Percentiles rank a stretch among this genome's conserved stretches.
Evolutionary conservation across 192 early-diverging fungal genomes (phyloP).

Genomic region (Allomyces javanicus): DNA sequence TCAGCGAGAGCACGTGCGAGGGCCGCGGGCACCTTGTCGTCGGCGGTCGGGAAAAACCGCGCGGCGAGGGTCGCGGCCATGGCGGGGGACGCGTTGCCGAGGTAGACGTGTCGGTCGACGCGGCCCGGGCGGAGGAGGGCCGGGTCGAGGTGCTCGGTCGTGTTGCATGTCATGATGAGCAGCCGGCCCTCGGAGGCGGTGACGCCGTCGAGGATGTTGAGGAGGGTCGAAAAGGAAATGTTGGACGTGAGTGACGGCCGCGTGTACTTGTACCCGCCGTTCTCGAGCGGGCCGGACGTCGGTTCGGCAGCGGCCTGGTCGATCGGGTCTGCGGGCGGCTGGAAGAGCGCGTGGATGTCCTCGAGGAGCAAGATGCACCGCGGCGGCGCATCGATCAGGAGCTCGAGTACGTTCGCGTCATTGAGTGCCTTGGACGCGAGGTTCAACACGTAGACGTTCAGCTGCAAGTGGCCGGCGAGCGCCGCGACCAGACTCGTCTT

Average conservation of each 20-base stretch:
- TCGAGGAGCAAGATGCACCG: conserved; percentile 36
- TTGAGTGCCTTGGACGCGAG: conserved; percentile 16
- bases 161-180: conserved; percentile 30
- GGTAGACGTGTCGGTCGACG: conserved; percentile 25
- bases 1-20: background rate
- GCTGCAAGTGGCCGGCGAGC: conserved; percentile 27
- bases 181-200: conserved; percentile 26
- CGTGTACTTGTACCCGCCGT: too few species aligned
- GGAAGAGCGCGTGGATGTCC: conserved; percentile 18
- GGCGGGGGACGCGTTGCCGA: conserved; percentile 14
- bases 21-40: background rate
- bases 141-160: conserved; percentile 19
- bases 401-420: conserved; percentile 17
- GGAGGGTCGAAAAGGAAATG: conserved; percentile 20
- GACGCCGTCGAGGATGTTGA: conserved; percentile 31
- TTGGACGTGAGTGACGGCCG: background rate
- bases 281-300: background rate
- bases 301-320: conserved; percentile 9
- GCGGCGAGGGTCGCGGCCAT: background rate
- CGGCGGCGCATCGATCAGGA: conserved; percentile 17
- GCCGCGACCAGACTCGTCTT: conserved; percentile 29
- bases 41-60: background rate
- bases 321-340: conserved; percentile 1
- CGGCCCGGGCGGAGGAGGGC: conserved; percentile 32
- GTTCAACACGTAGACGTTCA: conserved; percentile 27